phyloP scores from a whole-genome alignment of 805 yeast genomes.

The Saccharomycopsis amapae region DNA sequence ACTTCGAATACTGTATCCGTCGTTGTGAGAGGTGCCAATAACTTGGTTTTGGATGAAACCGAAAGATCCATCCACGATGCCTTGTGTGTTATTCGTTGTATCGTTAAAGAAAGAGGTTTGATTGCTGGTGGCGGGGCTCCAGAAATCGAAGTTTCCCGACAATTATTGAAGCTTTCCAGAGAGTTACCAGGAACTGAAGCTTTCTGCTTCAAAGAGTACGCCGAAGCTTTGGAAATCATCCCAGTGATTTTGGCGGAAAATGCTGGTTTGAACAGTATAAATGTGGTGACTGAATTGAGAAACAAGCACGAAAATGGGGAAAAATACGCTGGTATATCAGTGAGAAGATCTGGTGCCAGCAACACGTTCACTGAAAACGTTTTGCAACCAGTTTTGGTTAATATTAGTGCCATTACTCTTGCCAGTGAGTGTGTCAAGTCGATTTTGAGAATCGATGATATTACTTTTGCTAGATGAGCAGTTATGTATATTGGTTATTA shows the following conservation, averaged over 20 bases:
- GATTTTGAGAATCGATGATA: slow-evolving; percentile 93
- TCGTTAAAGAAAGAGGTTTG: slow-evolving; percentile 72
- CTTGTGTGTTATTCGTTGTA: slow-evolving; percentile 79
- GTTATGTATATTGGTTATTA: too few species aligned
- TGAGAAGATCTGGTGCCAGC: slow-evolving; percentile 86
- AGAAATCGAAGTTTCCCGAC: slow-evolving; percentile 81
- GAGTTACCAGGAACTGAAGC: slow-evolving; percentile 80
- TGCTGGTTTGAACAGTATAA: slow-evolving; percentile 87
- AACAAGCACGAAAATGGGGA: slow-evolving; percentile 89
- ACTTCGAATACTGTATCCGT: slow-evolving; percentile 61
- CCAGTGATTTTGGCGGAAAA: slow-evolving; percentile 94
- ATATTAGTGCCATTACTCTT: slow-evolving; percentile 86
- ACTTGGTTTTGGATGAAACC: slow-evolving; percentile 85
- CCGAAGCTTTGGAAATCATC: slow-evolving; percentile 83
- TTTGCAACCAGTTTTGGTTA: slow-evolving; percentile 91
- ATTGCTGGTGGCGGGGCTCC: slow-evolving; percentile 99
- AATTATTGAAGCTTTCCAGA: slow-evolving; percentile 62
- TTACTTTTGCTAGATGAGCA: slow-evolving; percentile 82
- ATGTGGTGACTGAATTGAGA: slow-evolving; percentile 86
- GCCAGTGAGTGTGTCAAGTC: slow-evolving; percentile 97
- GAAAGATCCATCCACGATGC: slow-evolving; percentile 98
- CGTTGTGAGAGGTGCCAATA: slow-evolving; percentile 91
- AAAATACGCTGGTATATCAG: slow-evolving; percentile 89
- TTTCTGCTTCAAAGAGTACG: slow-evolving; percentile 85
- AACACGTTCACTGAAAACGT: slow-evolving; percentile 92